Base-by-base conservation (phyloP, 352 stramenopile species). In the Phytophthora palmivora region DNA sequence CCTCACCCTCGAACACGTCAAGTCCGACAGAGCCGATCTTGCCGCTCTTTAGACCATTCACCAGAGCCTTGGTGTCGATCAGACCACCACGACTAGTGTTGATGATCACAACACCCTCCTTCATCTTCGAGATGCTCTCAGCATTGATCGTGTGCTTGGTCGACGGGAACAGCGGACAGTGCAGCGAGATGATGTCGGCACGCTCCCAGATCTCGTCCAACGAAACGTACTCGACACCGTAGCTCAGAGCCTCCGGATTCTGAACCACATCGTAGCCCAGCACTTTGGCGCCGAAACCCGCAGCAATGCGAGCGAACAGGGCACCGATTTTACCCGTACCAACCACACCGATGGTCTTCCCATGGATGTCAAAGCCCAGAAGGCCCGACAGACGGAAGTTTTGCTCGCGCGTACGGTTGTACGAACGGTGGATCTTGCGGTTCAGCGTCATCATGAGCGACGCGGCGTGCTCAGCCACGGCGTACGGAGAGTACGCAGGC, bases 51-150 rank as follows among this genome's bases (percentile, higher is more conserved):
- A 98, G 76, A 11, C 82, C 88, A 26, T 84, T 62, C 18, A 97
- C 77, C 3, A 97, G 66, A 2, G 87, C 84, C 8, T 75, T 76
- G 19, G 85, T 96, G 69, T 96, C 84, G 39, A 97, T 82, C 16
- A 97, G 62, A 21, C 82, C 88, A 42, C 92, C 90, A 46, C 90
- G 88, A 18, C 81, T 89, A 10, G 88, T 96, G 71, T 97, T 98
- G 73, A 98, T 96, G 42, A 98, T 74, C 54, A 91, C 76, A 1
- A 96, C 86, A 19, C 82, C 75, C 26, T 91, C 56, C 75, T 97
- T 97, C 70, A 98, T 92, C 72, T 92, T 83, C 19, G 71, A 61
- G 26, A 98, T 82, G 37, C 83, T 86, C 24, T 87, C 71, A 5
- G 75, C 64, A 58, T 96, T 92, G 61, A 97, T 87, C 22, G 84